Evolutionary conservation across 495 filamentous ascomycete species (phyloP).

Genomic region (Lepraria neglecta): DNA sequence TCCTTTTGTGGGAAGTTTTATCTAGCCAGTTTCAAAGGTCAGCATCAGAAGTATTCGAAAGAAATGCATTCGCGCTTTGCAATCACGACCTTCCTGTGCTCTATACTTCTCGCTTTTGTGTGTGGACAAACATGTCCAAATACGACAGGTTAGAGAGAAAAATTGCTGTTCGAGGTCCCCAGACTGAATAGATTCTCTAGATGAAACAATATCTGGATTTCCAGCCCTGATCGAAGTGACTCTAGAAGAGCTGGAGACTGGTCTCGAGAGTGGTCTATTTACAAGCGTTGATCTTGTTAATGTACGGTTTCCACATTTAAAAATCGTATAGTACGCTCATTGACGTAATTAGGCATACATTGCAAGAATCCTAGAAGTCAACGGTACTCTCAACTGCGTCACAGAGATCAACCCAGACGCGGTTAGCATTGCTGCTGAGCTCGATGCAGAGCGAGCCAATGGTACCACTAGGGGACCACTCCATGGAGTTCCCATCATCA

Average conservation of each 20-base stretch:
- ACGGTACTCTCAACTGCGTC: conserved; percentile 44
- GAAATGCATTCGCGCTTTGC: neutral
- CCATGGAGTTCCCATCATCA: conserved; percentile 61
- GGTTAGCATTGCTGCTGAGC: conserved; percentile 41
- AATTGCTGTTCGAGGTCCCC: neutral
- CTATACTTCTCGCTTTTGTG: conserved; percentile 3
- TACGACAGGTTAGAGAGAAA: conserved; percentile 8
- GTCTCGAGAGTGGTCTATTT: conserved; percentile 46
- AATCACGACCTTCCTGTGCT: conserved; percentile 1
- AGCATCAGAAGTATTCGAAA: neutral
- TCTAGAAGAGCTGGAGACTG: conserved; percentile 46
- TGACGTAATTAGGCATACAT: conserved; percentile 41
- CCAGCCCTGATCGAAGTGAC: conserved; percentile 46
- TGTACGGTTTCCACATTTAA: conserved; percentile 25
- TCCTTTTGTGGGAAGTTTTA: neutral
- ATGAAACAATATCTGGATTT: conserved; percentile 23
- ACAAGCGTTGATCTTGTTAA: conserved; percentile 55
- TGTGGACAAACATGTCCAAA: conserved; percentile 18
- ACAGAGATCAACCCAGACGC: conserved; percentile 56
- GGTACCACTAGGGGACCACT: conserved; percentile 37
- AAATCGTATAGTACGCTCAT: neutral
- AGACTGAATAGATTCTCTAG: neutral
- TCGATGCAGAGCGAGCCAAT: conserved; percentile 46
- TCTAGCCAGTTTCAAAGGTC: neutral
- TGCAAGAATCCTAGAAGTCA: conserved; percentile 47